Conservation (phyloP, 352 stramenopile genomes). For the Globisporangium yorkense region DNA sequence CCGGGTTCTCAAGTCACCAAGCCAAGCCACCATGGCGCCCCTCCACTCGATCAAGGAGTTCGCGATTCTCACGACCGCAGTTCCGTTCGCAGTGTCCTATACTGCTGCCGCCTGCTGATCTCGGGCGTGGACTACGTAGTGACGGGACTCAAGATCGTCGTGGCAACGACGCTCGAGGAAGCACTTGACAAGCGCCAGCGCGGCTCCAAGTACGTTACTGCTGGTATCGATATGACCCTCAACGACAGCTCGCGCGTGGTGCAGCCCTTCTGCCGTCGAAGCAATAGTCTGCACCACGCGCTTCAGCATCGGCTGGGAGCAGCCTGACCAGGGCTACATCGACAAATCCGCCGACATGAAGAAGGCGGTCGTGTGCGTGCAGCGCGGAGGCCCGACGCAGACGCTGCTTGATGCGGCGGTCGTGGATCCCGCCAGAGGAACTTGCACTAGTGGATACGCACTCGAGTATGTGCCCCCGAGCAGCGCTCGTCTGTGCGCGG, state of each 20-base stretch:
- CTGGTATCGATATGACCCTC: constrained; percentile 26
- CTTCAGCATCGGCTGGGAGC: constrained; percentile 17
- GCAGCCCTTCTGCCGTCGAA: constrained; percentile 12
- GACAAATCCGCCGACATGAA: constrained; percentile 6
- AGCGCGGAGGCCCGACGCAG: background rate
- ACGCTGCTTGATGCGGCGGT: background rate
- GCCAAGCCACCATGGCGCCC: too few relatives aligned
- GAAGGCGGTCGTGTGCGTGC: constrained; percentile 21
- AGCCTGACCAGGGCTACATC: constrained; percentile 14
- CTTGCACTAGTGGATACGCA: background rate
- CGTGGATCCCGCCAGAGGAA: background rate
- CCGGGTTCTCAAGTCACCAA: too few relatives aligned
- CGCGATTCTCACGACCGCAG: too few relatives aligned
- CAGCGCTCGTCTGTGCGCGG: background rate
- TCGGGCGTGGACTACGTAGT: constrained; percentile 5
- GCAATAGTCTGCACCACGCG: constrained; percentile 17
- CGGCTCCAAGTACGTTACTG: constrained; percentile 14
- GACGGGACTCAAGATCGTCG: constrained; percentile 10
- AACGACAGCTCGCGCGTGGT: constrained; percentile 11
- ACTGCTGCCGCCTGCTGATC: background rate
- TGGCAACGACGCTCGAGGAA: constrained; percentile 5
- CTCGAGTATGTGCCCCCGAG: background rate
- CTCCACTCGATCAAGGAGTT: too few relatives aligned
- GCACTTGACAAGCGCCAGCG: constrained; percentile 10
- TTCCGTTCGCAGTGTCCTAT: background rate